Percentiles rank a stretch among this genome's conserved stretches.
These are phyloP conservation scores for Stachybotrys echinatus DNA, from an alignment of 2,329 filamentous ascomycete species.

Conservation along the genomic window DNA sequence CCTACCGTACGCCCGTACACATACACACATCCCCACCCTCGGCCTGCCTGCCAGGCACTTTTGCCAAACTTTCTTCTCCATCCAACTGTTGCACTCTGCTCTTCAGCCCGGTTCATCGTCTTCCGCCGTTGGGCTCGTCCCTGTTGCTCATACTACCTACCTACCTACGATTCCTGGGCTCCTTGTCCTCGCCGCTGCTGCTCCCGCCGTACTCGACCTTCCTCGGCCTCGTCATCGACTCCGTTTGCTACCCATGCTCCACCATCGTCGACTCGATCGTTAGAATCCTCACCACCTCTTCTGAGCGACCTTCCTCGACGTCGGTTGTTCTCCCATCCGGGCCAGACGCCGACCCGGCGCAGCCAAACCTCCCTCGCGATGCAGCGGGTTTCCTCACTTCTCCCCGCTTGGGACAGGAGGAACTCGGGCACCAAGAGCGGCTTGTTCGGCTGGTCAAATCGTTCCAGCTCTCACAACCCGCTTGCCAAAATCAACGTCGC, in stretches of 20 bases:
- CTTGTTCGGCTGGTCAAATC: constrained; percentile 41
- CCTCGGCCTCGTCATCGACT: not conserved
- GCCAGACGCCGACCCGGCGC: constrained; percentile 14
- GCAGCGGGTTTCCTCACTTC: constrained; percentile 38
- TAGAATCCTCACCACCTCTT: not conserved
- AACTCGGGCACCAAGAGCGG: constrained; percentile 24
- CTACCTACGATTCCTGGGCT: too few relatives aligned
- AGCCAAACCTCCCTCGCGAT: constrained; percentile 27
- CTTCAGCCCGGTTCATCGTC: too few relatives aligned
- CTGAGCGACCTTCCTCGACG: not conserved
- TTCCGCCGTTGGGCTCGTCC: not conserved
- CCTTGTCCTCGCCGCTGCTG: too few relatives aligned
- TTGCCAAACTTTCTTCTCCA: not conserved
- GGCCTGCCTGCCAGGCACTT: not conserved
- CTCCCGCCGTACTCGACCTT: too few relatives aligned
- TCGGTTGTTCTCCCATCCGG: not conserved
- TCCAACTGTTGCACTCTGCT: not conserved
- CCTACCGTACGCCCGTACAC: not conserved
- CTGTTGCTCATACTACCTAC: too few relatives aligned
- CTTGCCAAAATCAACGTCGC: constrained; percentile 27
- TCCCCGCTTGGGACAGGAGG: constrained; percentile 41
- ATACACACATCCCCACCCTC: not conserved
- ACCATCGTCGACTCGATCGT: not conserved
- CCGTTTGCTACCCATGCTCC: not conserved
- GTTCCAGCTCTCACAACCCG: constrained; percentile 34